phyloP scores from a whole-genome alignment of 345 rosid genomes.

The Brassica cretica region DNA sequence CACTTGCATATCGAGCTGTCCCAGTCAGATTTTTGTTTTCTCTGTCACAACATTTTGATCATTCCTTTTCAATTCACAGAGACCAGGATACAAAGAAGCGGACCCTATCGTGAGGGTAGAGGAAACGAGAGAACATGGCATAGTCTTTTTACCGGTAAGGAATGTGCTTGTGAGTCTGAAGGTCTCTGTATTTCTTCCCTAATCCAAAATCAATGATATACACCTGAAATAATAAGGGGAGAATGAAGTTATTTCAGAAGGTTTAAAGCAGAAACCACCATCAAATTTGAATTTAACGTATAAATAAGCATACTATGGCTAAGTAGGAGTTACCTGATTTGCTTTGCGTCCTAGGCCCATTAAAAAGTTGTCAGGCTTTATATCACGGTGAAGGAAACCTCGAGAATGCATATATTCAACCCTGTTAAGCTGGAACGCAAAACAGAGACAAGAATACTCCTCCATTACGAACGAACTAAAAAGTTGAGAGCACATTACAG shows the following conservation, averaged over 20 bases:
- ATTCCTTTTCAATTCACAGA: background rate
- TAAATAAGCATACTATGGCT: no score
- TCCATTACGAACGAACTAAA: background rate
- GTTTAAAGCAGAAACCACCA: background rate
- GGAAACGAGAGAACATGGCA: background rate
- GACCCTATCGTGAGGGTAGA: background rate
- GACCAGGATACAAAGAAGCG: background rate
- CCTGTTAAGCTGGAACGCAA: slow-evolving; percentile 61
- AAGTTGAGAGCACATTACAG: background rate
- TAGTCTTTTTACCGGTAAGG: slow-evolving; percentile 57
- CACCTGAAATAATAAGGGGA: slow-evolving; percentile 43
- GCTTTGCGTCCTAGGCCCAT: slow-evolving; percentile 91
- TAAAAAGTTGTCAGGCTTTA: slow-evolving; percentile 84
- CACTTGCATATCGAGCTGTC: slow-evolving; percentile 92
- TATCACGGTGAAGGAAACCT: slow-evolving; percentile 87
- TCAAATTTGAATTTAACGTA: background rate
- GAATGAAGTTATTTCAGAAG: background rate
- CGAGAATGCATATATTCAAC: slow-evolving; percentile 78
- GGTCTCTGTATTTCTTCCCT: slow-evolving; percentile 85
- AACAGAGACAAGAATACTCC: slow-evolving; percentile 11
- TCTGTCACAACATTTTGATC: slow-evolving; percentile 38
- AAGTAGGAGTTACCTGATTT: slow-evolving; percentile 50
- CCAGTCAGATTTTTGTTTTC: slow-evolving; percentile 87
- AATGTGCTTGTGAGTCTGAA: slow-evolving; percentile 83
- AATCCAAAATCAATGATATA: slow-evolving; percentile 79